Evolutionary conservation across 768 basidiomycete genomes (phyloP), one percentile per base, ranked within the genome.

Genomic region (Russula sp.): DNA sequence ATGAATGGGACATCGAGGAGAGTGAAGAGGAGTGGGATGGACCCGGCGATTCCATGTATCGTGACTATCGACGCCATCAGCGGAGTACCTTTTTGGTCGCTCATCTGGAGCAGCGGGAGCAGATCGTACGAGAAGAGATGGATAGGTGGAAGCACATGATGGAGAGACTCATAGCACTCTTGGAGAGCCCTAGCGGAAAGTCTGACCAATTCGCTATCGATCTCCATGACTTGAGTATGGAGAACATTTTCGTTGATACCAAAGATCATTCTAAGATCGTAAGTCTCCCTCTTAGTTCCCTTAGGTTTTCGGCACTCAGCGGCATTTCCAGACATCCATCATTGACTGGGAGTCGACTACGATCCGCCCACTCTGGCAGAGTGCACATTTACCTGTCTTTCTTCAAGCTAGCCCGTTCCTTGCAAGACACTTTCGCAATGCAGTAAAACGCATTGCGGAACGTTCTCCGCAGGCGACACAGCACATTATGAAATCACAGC

Each of bases 271-370:
- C 87, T 0, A 84, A 80, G 67, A 88, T 93, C 51, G 91, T 93
- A 69, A 70, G 91, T 75, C 32, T 44, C 79, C 34, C 24, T 48
- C 55, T 53, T 59, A 36, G 55, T 50, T 14, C 32, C 55, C 49
- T 24, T 22, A 10, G 11, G n/a, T 42, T 26, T 1, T 56, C 5
- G 32, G 48, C 50, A 64, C 51, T 69, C 63, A 65, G 14, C 18
- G 24, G 7, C 55, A 36, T 44, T 60, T 11, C 5, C 70, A 94
- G 92, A 89, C 90, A 1, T 90, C 89, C 70, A 83, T 94, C 63
- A 93, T 94, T 48, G 92, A 94, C 69, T 92, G 90, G 91, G 91
- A 94, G 72, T 90, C 91, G 18, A 92, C 91, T n/a, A 90, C 89
- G 13, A 90, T 86, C 10, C 81, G 92, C 16, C 92, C 91, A 5